Evolutionary conservation across 2,329 filamentous ascomycete genomes (phyloP).

Genomic region (Cladobotryum protrusum): DNA sequence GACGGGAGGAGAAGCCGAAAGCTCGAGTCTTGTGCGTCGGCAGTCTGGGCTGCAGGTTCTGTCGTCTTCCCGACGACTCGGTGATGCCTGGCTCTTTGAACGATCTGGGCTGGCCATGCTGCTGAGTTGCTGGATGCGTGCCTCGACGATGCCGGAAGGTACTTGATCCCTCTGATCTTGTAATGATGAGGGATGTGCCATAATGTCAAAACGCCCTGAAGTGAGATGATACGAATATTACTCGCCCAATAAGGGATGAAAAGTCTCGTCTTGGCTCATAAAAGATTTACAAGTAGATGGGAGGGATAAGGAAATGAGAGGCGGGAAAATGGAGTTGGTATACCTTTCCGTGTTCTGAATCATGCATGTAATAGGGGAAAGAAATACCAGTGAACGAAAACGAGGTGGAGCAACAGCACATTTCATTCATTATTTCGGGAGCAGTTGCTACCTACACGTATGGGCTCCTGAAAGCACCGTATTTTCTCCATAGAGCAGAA

Average conservation of each 20-base stretch:
- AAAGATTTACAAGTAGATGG: not conserved
- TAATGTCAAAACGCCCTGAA: not conserved
- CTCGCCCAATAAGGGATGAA: not conserved
- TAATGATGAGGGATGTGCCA: slow-evolving; percentile 13
- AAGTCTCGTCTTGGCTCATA: too few species aligned
- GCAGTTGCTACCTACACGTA: slow-evolving; percentile 2
- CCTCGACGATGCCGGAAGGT: slow-evolving; percentile 22
- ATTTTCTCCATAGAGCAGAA: not conserved
- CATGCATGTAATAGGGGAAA: not conserved
- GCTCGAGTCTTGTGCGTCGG: slow-evolving; percentile 18
- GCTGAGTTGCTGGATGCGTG: slow-evolving; percentile 24
- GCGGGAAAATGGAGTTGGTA: not conserved
- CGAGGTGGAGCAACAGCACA: not conserved
- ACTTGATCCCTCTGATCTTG: slow-evolving; percentile 14
- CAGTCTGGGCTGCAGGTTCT: slow-evolving; percentile 21
- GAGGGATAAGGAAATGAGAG: not conserved
- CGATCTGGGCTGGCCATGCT: slow-evolving; percentile 16
- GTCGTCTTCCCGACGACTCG: slow-evolving; percentile 20
- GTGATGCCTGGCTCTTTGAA: slow-evolving; percentile 1
- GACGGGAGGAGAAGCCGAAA: slow-evolving; percentile 13
- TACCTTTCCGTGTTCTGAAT: too few species aligned
- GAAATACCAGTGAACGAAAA: not conserved
- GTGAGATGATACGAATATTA: not conserved
- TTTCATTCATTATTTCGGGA: slow-evolving; percentile 5
- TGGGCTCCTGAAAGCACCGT: slow-evolving; percentile 1